Base-by-base conservation (phyloP, 139 green algal genomes). In the Mesostigma viride region DNA sequence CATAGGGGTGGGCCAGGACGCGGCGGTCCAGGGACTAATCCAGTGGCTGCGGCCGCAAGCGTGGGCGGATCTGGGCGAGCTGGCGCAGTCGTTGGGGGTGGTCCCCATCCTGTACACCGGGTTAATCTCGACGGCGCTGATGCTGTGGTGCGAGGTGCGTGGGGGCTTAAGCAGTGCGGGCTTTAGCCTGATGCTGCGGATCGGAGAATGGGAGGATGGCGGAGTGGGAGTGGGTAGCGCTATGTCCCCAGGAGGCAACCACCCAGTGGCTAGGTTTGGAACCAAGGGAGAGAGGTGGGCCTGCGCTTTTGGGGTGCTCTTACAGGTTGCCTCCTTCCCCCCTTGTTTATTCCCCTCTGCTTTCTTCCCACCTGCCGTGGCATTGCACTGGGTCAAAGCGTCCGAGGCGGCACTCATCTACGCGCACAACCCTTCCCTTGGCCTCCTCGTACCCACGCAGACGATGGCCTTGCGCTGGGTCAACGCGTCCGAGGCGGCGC, bases 371-470 rank as follows among this genome's bases (percentile, higher is more conserved):
- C n/a, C n/a, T n/a, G n/a, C n/a, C n/a, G n/a, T 72, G 33, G 69
- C 76, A 26, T 36, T 84, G 28, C 59, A 66, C 8, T 63, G 75
- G 27, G 69, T 84, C n/a, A 67, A 64, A 4, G 73, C 83, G 17
- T 35, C 73, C 28, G 24, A 79, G 33, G 83, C 83, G 0, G 82
- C 82, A 17, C 45, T 89, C 17, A 82, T 87, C 14, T 89, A 89
- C 76, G 79, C 77, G 0, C 31, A 77, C 14, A 81, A 89, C 72
- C 81, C 81, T n/a, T n/a, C n/a, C n/a, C n/a, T n/a, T n/a, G n/a
- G n/a, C n/a, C n/a, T n/a, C n/a, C n/a, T n/a, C n/a, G n/a, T n/a
- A n/a, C n/a, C n/a, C n/a, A n/a, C 11, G 26, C 66, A 74, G 67
- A 68, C 73, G 24, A 53, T 72, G 33, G 69, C 76, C 27, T 36